Conservation (phyloP, 495 filamentous ascomycete species). For the Xylaria palmicola region DNA sequence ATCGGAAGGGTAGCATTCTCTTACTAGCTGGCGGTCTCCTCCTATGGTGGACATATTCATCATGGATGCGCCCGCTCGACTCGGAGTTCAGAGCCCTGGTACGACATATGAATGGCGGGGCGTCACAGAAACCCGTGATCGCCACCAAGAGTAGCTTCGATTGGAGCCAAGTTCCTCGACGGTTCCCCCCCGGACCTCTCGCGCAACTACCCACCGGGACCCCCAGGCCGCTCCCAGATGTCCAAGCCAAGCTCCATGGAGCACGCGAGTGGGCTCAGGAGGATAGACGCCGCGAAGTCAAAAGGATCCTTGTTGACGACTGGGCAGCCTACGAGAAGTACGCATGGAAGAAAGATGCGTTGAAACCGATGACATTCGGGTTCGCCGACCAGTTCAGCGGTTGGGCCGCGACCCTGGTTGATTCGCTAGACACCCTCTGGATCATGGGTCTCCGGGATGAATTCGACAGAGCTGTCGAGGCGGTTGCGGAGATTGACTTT, state of each 20-base stretch:
- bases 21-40: slow-evolving; percentile 14
- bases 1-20: slow-evolving; percentile 3
- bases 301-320: slow-evolving; percentile 63
- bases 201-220: slow-evolving; percentile 60
- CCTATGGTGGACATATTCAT: slow-evolving; percentile 23
- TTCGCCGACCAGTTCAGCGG: slow-evolving; percentile 74
- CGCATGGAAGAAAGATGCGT: slow-evolving; percentile 80
- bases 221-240: slow-evolving; percentile 52
- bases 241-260: slow-evolving; percentile 60
- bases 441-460: slow-evolving; percentile 85
- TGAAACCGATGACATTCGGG: slow-evolving; percentile 62
- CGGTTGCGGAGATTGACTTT: slow-evolving; percentile 79
- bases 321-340: slow-evolving; percentile 75
- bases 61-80: not conserved
- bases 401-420: slow-evolving; percentile 89
- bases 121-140: not conserved
- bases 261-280: slow-evolving; percentile 54
- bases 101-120: slow-evolving; percentile 32
- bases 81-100: slow-evolving; percentile 28
- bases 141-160: slow-evolving; percentile 36
- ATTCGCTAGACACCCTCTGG: slow-evolving; percentile 85
- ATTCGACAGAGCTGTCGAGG: slow-evolving; percentile 76
- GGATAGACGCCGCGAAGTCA: slow-evolving; percentile 60
- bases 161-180: slow-evolving; percentile 60
- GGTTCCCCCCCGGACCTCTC: slow-evolving; percentile 56